Percentiles rank a stretch among this genome's conserved stretches.
phyloP scores from a whole-genome alignment of 441 rosid genomes.

The Corymbia citriodora region DNA sequence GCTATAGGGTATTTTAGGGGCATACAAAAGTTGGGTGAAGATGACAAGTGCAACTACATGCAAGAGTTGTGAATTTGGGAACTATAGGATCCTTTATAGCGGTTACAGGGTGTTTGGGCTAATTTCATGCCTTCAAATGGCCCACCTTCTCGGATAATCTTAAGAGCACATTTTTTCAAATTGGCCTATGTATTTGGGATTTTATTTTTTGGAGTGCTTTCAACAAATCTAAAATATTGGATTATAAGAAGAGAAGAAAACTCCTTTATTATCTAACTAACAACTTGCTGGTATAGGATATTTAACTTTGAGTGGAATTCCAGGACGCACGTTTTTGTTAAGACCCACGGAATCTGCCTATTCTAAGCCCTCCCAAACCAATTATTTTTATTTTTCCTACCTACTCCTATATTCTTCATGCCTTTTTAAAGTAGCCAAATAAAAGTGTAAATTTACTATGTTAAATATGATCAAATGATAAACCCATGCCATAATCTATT shows the following conservation, averaged over 20 bases:
- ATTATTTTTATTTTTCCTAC: neutral
- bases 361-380: neutral
- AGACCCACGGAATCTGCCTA: rapidly evolving
- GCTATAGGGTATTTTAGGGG: neutral
- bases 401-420: too few species aligned
- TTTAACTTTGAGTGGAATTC: neutral
- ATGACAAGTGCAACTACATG: neutral
- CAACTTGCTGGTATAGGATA: neutral
- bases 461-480: neutral
- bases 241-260: neutral
- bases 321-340: neutral
- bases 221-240: neutral
- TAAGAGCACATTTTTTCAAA: neutral
- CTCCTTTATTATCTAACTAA: neutral
- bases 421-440: neutral
- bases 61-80: neutral
- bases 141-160: neutral
- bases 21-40: neutral
- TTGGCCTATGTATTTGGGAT: neutral
- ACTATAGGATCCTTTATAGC: rapidly evolving
- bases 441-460: neutral
- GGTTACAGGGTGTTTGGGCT: neutral
- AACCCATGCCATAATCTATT: too few species aligned
- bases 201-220: neutral
- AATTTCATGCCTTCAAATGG: rapidly evolving